Conservation (phyloP, 768 basidiomycete genomes). For the Austroboletus festivus region DNA sequence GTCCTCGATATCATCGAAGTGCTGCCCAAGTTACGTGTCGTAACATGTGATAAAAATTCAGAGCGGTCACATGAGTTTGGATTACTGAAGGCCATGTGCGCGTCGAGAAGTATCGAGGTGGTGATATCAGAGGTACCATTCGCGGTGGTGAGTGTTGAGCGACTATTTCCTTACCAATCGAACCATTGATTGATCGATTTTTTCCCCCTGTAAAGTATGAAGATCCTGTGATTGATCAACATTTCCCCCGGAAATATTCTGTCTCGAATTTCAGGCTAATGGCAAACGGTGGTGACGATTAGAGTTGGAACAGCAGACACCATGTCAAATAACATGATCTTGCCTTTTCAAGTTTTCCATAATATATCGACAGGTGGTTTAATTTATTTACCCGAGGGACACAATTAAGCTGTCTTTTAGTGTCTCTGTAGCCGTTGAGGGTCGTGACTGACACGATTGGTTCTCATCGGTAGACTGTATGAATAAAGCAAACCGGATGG, state of each 20-base stretch:
- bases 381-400: no score
- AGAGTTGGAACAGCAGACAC: no score
- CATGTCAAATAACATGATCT: no score
- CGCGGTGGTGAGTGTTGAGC: slow-evolving; percentile 34
- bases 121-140: slow-evolving; percentile 27
- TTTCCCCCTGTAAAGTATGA: no score
- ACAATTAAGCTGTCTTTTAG: no score
- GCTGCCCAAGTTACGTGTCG: slow-evolving; percentile 34
- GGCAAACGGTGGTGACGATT: slow-evolving; percentile 20
- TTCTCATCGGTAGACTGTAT: no score
- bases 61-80: slow-evolving; percentile 20
- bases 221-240: slow-evolving; percentile 32
- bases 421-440: no score
- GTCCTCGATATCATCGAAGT: slow-evolving; percentile 31
- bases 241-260: slow-evolving; percentile 37
- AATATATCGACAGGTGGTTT: no score
- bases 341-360: no score
- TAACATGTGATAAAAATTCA: slow-evolving; percentile 36
- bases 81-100: slow-evolving; percentile 27
- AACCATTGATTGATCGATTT: neutral
- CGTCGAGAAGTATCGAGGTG: slow-evolving; percentile 28
- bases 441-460: no score
- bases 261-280: slow-evolving; percentile 37
- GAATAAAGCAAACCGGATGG: no score
- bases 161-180: neutral